Conservation (phyloP, 2,329 filamentous ascomycete genomes). For the Neocatenulostroma microsporum region DNA sequence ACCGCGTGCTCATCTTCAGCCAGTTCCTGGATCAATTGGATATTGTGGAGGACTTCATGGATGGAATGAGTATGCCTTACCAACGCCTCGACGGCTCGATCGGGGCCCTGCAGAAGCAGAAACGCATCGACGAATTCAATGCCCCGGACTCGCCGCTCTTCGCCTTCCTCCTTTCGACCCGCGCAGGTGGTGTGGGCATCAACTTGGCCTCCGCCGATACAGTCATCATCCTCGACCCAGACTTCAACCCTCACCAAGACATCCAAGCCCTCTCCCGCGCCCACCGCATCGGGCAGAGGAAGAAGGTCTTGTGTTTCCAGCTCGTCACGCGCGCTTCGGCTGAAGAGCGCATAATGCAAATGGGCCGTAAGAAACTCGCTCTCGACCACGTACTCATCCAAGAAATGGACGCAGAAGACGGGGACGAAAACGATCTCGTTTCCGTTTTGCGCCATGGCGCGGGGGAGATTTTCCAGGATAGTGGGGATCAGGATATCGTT, state of each 20-base stretch:
- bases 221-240: conserved; percentile 92
- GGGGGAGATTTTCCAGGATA: conserved; percentile 73
- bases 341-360: conserved; percentile 94
- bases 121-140: conserved; percentile 89
- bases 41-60: conserved; percentile 85
- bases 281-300: conserved; percentile 92
- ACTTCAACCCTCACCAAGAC: conserved; percentile 98
- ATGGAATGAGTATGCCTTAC: conserved; percentile 63
- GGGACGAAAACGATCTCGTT: conserved; percentile 71
- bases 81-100: conserved; percentile 81
- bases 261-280: conserved; percentile 91
- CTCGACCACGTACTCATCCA: conserved; percentile 93
- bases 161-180: conserved; percentile 85
- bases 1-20: conserved; percentile 90
- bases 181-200: conserved; percentile 93
- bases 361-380: conserved; percentile 91
- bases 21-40: conserved; percentile 84
- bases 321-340: conserved; percentile 81
- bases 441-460: conserved; percentile 84
- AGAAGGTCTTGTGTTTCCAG: conserved; percentile 93
- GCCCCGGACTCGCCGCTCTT: conserved; percentile 74
- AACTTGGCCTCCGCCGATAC: conserved; percentile 96
- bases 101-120: conserved; percentile 78
- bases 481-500: conserved; percentile 62
- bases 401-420: conserved; percentile 76